A percentile compares a stretch with the other conserved stretches of the same genome.
phyloP scores from a whole-genome alignment of 2,329 filamentous ascomycete genomes.

The Hymenoscyphus salicellus region DNA sequence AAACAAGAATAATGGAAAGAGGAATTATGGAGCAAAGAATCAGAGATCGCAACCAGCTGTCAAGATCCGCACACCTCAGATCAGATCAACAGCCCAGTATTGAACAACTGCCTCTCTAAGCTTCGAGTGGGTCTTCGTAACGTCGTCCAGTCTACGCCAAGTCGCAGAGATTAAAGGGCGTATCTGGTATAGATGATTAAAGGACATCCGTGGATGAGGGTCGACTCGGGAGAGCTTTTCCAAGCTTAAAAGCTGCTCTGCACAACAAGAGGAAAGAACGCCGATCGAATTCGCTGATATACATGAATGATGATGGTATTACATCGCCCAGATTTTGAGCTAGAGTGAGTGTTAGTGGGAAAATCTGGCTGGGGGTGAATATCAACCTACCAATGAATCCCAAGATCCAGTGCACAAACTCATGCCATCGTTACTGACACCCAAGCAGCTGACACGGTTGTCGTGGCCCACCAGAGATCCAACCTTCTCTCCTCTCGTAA shows the following conservation, averaged over 20 bases:
- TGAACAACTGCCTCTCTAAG: constrained; percentile 35
- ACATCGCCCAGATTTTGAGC: constrained; percentile 81
- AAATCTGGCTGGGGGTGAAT: not conserved
- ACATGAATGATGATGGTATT: constrained; percentile 19
- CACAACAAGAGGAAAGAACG: constrained; percentile 26
- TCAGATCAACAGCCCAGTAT: constrained; percentile 31
- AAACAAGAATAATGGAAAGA: constrained; percentile 36
- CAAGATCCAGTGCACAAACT: constrained; percentile 99
- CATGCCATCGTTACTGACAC: constrained; percentile 98
- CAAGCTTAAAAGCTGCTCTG: constrained; percentile 26
- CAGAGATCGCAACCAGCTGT: constrained; percentile 33
- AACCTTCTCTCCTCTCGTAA: constrained; percentile 93
- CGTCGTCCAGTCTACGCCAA: constrained; percentile 47
- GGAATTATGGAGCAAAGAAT: constrained; percentile 46
- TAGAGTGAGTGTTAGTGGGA: constrained; percentile 42
- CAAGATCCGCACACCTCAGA: constrained; percentile 22
- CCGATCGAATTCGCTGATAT: constrained; percentile 23
- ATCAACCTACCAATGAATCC: constrained; percentile 85
- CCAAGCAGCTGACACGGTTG: constrained; percentile 97
- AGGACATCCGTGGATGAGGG: constrained; percentile 36
- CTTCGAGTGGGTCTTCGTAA: constrained; percentile 44
- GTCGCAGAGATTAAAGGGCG: constrained; percentile 43
- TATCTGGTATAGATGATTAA: constrained; percentile 38
- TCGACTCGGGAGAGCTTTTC: constrained; percentile 19
- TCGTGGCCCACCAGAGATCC: constrained; percentile 95